A percentile compares a stretch with the other conserved stretches of the same genome.
Conservation (phyloP, 164 flowering plant species). For the Dillenia suffruticosa region DNA sequence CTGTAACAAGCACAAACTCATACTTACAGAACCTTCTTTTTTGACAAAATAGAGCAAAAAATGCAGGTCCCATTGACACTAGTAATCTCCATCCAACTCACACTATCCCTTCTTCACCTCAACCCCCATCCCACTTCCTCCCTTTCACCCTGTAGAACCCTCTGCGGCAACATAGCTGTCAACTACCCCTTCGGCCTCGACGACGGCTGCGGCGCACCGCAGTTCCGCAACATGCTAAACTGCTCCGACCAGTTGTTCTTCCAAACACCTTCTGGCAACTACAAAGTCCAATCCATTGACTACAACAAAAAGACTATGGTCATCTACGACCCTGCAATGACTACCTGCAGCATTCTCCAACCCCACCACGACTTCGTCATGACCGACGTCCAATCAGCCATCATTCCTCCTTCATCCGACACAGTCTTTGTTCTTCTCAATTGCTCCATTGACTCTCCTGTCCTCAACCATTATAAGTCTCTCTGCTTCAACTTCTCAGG, state of each 20-base stretch:
- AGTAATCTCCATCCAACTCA: not conserved
- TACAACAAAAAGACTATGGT: conserved; percentile 44
- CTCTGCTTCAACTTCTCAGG: conserved; percentile 81
- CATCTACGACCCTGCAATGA: conserved; percentile 80
- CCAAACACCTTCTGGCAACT: conserved; percentile 68
- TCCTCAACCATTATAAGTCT: conserved; percentile 62
- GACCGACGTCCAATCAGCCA: conserved; percentile 58
- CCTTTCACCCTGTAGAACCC: conserved; percentile 38
- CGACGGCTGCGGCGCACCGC: conserved; percentile 89
- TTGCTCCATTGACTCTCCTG: conserved; percentile 89
- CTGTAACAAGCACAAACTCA: no score
- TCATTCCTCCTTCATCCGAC: conserved; percentile 73
- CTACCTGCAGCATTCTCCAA: conserved; percentile 79
- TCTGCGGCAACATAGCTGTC: conserved; percentile 59
- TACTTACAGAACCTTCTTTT: not conserved
- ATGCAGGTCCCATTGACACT: not conserved
- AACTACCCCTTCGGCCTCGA: conserved; percentile 73
- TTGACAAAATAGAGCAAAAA: not conserved
- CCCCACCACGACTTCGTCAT: conserved; percentile 73
- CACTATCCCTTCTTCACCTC: conserved; percentile 4
- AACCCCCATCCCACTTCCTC: conserved; percentile 1
- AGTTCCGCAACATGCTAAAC: conserved; percentile 59
- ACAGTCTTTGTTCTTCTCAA: conserved; percentile 71
- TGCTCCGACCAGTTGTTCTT: conserved; percentile 65
- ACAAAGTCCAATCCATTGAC: conserved; percentile 73